Conservation (phyloP, 1,284 basidiomycete species). For the Amylostereum chailletii region DNA sequence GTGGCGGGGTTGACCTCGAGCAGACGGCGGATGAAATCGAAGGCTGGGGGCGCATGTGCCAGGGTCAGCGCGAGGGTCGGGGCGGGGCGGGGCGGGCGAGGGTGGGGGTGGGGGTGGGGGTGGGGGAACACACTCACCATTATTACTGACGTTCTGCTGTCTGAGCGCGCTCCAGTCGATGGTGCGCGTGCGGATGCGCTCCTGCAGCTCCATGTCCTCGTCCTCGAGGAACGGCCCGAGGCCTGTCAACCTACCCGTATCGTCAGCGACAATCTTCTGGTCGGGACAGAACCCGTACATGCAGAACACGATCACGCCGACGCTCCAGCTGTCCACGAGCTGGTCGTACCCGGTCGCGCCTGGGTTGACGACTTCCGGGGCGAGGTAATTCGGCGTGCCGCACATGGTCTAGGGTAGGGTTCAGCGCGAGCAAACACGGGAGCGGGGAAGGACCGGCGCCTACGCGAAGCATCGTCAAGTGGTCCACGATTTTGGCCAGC, state of each 20-base stretch:
- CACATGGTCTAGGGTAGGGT: conserved; percentile 63
- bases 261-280: not conserved
- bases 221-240: conserved; percentile 67
- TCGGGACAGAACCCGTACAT: conserved; percentile 42
- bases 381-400: conserved; percentile 78
- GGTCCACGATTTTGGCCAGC: conserved; percentile 81
- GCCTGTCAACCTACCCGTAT: conserved; percentile 52
- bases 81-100: too few species aligned
- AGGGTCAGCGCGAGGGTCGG: not conserved
- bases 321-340: conserved; percentile 88
- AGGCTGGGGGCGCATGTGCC: conserved; percentile 15
- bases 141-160: conserved; percentile 23
- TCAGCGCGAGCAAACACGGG: conserved; percentile 4
- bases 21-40: conserved; percentile 39
- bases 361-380: conserved; percentile 80
- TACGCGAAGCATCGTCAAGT: conserved; percentile 61
- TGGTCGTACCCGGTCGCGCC: conserved; percentile 70
- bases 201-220: conserved; percentile 43
- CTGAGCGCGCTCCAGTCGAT: conserved; percentile 56
- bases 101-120: not conserved
- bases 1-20: conserved; percentile 41
- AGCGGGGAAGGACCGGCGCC: conserved; percentile 14
- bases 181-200: conserved; percentile 43
- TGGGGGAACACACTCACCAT: conserved; percentile 22
- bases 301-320: conserved; percentile 85